Percentiles rank a stretch among this genome's conserved stretches.
phyloP scores from a whole-genome alignment of 2,329 filamentous ascomycete species.

The Ophiocordyceps sinensis region DNA sequence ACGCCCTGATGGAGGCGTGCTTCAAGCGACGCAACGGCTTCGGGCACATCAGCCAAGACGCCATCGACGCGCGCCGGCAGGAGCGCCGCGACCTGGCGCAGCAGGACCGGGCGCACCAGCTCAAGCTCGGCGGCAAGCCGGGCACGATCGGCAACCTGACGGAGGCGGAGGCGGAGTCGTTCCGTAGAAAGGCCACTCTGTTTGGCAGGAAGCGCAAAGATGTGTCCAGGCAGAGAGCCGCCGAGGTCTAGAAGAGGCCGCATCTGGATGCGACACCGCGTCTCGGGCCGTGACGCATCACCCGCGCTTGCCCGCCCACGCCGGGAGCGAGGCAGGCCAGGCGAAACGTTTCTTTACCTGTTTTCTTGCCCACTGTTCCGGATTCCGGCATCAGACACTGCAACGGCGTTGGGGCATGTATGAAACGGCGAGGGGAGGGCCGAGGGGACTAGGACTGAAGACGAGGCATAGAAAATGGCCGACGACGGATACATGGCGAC shows the following conservation, averaged over 20 bases:
- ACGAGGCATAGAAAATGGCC: too few relatives aligned
- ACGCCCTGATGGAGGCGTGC: conserved; percentile 66
- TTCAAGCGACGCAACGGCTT: conserved; percentile 71
- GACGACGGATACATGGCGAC: too few relatives aligned
- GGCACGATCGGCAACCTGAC: conserved; percentile 16
- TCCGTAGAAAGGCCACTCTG: conserved; percentile 27
- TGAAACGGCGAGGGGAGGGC: too few relatives aligned
- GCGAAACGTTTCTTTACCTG: too few relatives aligned
- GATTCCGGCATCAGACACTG: too few relatives aligned
- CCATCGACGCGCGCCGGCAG: conserved; percentile 61
- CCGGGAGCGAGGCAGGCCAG: too few relatives aligned
- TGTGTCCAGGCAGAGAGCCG: conserved; percentile 4
- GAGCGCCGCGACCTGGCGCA: conserved; percentile 47
- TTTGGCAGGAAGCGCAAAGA: conserved; percentile 29
- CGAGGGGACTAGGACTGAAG: too few relatives aligned
- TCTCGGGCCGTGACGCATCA: neutral
- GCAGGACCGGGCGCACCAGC: conserved; percentile 19
- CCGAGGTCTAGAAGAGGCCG: conserved; percentile 4
- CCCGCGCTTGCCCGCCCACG: too few relatives aligned
- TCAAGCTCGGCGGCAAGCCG: conserved; percentile 7
- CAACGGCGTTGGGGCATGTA: too few relatives aligned
- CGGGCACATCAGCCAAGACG: conserved; percentile 65
- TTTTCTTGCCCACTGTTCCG: too few relatives aligned
- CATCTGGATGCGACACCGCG: neutral
- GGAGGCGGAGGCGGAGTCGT: conserved; percentile 12